Evolutionary conservation across 345 rosid genomes (phyloP), one percentile per base, ranked within the genome.

Genomic region (Isatis tinctoria): DNA sequence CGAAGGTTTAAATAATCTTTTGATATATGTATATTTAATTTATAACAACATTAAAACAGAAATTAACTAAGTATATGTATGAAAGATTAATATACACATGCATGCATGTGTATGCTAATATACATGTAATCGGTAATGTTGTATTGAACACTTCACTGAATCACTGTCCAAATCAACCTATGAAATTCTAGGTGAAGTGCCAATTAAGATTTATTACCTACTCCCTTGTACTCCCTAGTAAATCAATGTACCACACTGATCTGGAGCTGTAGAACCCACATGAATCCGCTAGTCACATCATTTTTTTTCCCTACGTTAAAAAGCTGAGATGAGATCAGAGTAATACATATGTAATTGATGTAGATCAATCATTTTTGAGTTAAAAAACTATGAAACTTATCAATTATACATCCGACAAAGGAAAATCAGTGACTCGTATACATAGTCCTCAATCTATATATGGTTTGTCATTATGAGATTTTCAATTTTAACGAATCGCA

Each of bases 161-260:
- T 12, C 48, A 53, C 59, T 26, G 17, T 53, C 32, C 59, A 53
- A 53, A 39, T 39, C 65, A 60, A 39, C 18, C 12, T 12, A 53
- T 2, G 35, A 14, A 53, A 12, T 24, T 27, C 18, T 52, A 26
- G 33, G 58, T 52, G 59, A 39, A 39, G 18, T 14, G 65, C 47
- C 48, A 60, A 39, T 60, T 39, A 60, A 60, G 65, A 41, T 41
- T 62, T 43, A 24, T 62, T 62, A 52, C 52, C 36, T 27, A 62
- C 24, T 60, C 33, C 12, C 28, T 35, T 8, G 65, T 20, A 37
- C 26, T 59, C 45, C 45, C 13, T 60, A 26, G 48, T 60, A 20
- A 61, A 24, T 16, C 12, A 63, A 44, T 28, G 68, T 44, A 63
- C 68, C 27, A 16, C 20, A n/a, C n/a, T n/a, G n/a, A n/a, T 27